phyloP scores from a whole-genome alignment of 2,329 filamentous ascomycete genomes.

The Paraphoma chrysanthemicola region DNA sequence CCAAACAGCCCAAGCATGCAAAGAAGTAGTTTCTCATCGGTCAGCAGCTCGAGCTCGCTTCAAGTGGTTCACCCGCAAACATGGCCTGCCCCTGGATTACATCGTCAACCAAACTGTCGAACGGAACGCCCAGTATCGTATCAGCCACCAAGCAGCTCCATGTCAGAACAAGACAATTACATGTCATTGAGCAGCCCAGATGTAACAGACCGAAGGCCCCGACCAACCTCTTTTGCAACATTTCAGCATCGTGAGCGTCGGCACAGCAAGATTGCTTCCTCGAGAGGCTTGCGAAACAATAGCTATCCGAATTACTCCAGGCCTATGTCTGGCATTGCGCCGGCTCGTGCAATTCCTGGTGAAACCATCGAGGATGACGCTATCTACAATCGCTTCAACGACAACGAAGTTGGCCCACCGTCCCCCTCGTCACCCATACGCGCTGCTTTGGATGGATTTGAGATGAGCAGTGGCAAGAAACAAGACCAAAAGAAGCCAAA shows the following conservation, averaged over 20 bases:
- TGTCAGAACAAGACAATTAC: conserved; percentile 11
- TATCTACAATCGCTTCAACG: conserved; percentile 23
- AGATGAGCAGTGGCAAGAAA: conserved; percentile 11
- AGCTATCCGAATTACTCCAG: conserved; percentile 34
- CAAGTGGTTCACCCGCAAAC: conserved; percentile 20
- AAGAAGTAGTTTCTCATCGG: conserved; percentile 24
- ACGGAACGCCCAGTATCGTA: conserved; percentile 19
- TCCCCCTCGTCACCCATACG: conserved; percentile 21
- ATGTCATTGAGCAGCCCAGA: conserved; percentile 24
- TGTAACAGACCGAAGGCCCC: conserved; percentile 19
- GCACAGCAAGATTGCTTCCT: conserved; percentile 38
- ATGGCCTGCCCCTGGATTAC: conserved; percentile 18
- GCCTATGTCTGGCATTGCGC: conserved; percentile 20
- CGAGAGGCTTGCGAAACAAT: conserved; percentile 31
- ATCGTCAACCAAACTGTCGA: conserved; percentile 4
- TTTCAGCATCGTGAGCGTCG: conserved; percentile 33
- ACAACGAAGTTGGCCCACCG: conserved; percentile 26
- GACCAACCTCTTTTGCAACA: conserved; percentile 34
- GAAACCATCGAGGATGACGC: conserved; percentile 32
- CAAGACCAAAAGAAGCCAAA: conserved; percentile 29
- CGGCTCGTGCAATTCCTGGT: conserved; percentile 25
- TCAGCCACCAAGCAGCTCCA: conserved; percentile 18
- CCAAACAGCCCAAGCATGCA: conserved; percentile 15
- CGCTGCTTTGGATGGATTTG: conserved; percentile 10
- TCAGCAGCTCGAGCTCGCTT: conserved; percentile 20